Base-by-base conservation (phyloP, 2,329 filamentous ascomycete genomes). In the Cladosporium austrohemisphaericum region DNA sequence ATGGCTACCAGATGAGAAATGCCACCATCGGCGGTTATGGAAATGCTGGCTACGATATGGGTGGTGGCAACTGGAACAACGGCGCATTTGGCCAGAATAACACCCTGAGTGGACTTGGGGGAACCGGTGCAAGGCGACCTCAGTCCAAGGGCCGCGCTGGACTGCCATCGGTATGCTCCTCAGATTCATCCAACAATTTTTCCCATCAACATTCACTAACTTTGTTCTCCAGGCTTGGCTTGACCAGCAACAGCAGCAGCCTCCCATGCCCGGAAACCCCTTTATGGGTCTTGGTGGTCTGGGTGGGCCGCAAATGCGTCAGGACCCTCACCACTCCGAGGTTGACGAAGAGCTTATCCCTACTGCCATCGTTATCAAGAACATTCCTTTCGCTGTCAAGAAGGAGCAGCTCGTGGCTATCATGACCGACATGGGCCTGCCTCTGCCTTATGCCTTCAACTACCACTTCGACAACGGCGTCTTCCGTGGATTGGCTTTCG, bases 381-480 rank as follows among this genome's bases (percentile, higher is more conserved):
- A 98, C 67, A 98, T 98, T 29, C 93, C 94, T 0, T 98, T 98
- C 68, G 93, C 94, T 22, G 90, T 97, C 50, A 91, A 95, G 69
- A 97, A 97, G 72, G 93, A 98, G 71, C 89, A 92, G 62, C 78
- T 98, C 31, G 88, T 95, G 26, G 83, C 85, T 55, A 79, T 96
- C 59, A 98, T 98, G 93, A 88, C 91, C 7, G 88, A 95, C 16
- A 81, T 97, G 78, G 86, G 89, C 58, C 79, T 98, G 31, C 93
- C 93, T 1, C 81, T 97, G 58, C 93, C 93, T 0, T 98, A 98
- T 65, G 93, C 93, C 10, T 98, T 98, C 77, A 98, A 98, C 76
- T 97, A 98, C 65, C 93, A 98, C 70, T 98, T 98, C 65, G 93
- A 98, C 67, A 94, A 95, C 62, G 93, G 93, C 22, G 91, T 98